Evolutionary conservation across 805 yeast species (phyloP).

Genomic region (Kodamaea restingae): DNA sequence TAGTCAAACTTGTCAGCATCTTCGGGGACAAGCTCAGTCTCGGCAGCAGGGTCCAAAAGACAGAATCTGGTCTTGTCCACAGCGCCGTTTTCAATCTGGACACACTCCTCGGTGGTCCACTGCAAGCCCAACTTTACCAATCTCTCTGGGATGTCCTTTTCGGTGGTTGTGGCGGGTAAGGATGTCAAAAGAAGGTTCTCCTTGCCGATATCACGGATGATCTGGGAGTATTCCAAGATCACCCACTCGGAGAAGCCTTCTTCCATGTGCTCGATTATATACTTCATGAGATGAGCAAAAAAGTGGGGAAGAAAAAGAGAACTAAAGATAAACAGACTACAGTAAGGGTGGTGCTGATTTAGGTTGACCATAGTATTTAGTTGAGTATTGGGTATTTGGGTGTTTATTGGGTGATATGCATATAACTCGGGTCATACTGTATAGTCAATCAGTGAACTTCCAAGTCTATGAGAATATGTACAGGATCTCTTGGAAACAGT

Average conservation of each 20-base stretch:
- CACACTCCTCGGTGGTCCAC: constrained; percentile 77
- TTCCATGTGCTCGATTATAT: constrained; percentile 96
- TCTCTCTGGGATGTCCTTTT: constrained; percentile 57
- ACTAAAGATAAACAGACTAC: neutral
- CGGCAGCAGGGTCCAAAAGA: constrained; percentile 85
- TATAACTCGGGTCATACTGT: too few relatives aligned
- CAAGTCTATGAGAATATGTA: too few relatives aligned
- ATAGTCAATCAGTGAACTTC: too few relatives aligned
- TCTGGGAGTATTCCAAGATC: constrained; percentile 75
- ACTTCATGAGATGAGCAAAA: constrained; percentile 53
- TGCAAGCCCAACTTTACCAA: constrained; percentile 61
- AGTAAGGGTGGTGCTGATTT: too few relatives aligned
- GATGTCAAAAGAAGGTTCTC: constrained; percentile 75
- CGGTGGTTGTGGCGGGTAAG: constrained; percentile 59
- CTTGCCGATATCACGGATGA: constrained; percentile 76
- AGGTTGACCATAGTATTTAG: too few relatives aligned
- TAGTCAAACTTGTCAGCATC: constrained; percentile 70
- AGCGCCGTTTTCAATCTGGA: constrained; percentile 46
- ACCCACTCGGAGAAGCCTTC: constrained; percentile 97
- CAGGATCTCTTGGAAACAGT: too few relatives aligned
- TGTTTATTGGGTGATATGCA: too few relatives aligned
- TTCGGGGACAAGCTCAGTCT: constrained; percentile 62
- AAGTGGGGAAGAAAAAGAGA: neutral
- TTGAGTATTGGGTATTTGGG: too few relatives aligned
- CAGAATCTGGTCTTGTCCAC: constrained; percentile 56